Conservation (phyloP, 2,329 filamentous ascomycete genomes). For the Sclerotinia trifoliorum region DNA sequence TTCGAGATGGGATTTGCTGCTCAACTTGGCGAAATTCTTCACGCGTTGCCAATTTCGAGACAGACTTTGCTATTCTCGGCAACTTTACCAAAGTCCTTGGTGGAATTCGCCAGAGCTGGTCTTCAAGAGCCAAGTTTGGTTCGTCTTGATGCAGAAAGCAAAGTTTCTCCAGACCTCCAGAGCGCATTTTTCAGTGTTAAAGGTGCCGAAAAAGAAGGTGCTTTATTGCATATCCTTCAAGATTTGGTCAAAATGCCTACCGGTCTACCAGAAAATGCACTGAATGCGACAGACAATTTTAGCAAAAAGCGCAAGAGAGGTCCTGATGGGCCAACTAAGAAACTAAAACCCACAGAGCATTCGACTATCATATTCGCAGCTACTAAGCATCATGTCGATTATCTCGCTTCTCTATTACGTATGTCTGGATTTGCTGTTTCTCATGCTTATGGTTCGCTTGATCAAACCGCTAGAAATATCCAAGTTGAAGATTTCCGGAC, state of each 20-base stretch:
- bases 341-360: slow-evolving; percentile 76
- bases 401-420: slow-evolving; percentile 76
- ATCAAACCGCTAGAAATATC: slow-evolving; percentile 88
- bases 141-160: slow-evolving; percentile 88
- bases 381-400: slow-evolving; percentile 97
- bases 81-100: slow-evolving; percentile 87
- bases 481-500: slow-evolving; percentile 88
- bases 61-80: slow-evolving; percentile 96
- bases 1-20: slow-evolving; percentile 99
- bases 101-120: slow-evolving; percentile 93
- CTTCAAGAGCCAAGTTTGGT: slow-evolving; percentile 89
- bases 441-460: slow-evolving; percentile 90
- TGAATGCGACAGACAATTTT: slow-evolving; percentile 35
- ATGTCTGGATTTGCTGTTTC: slow-evolving; percentile 84
- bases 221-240: slow-evolving; percentile 81
- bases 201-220: slow-evolving; percentile 88
- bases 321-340: slow-evolving; percentile 51
- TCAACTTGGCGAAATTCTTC: slow-evolving; percentile 88
- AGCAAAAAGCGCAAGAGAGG: slow-evolving; percentile 72
- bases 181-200: slow-evolving; percentile 95
- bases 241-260: slow-evolving; percentile 90
- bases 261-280: slow-evolving; percentile 56
- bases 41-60: slow-evolving; percentile 77
- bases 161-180: slow-evolving; percentile 93
- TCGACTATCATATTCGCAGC: slow-evolving; percentile 94